Evolutionary conservation across 352 stramenopile genomes (phyloP), one percentile per base, ranked within the genome.

Genomic region (Globisporangium camurandrum): DNA sequence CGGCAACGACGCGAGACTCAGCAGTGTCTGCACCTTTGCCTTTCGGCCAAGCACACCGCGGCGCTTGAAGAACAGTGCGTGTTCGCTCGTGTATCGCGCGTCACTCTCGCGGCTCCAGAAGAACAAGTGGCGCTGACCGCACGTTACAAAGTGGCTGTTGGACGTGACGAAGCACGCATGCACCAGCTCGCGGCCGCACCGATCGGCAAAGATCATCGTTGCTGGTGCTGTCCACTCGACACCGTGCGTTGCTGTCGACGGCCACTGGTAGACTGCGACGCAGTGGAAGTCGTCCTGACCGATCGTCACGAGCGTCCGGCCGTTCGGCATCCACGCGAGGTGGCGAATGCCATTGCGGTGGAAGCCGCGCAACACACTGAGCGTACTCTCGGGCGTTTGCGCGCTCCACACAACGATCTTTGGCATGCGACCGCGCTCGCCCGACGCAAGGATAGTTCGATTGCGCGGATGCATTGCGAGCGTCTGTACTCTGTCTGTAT

Each of bases 241-340:
- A 7, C 44, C 20, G 6, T 59, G 27, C 28, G 11, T 7, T 26
- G 14, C 4, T 12, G 40, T 23, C 45, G 61, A 66, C 26, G 68
- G 64, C 79, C 82, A 93, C 49, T 93, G 78, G 53, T 91, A 91
- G 7, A 93, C 64, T 3, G 79, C 76, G 30, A 91, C 66, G 28
- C 75, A 84, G 37, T 91, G 70, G 46, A 75, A 75, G 23, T 71
- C 56, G 27, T 89, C 82, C 49, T 88, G 64, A 0, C 82, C 82
- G 27, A 93, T 56, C 7, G 62, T 81, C 20, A 89, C 61, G 17
- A 93, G 66, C 10, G 69, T 80, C 12, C 75, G 66, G 27, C 80
- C 77, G 24, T 79, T 84, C n/a, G 72, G 56, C 64, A 84, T 77
- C 79, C 79, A 93, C 11, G 75, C 77, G 6, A 93, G 51, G 22